Conservation (phyloP, 129 eudicot species). For the Ambrosia trifida region DNA sequence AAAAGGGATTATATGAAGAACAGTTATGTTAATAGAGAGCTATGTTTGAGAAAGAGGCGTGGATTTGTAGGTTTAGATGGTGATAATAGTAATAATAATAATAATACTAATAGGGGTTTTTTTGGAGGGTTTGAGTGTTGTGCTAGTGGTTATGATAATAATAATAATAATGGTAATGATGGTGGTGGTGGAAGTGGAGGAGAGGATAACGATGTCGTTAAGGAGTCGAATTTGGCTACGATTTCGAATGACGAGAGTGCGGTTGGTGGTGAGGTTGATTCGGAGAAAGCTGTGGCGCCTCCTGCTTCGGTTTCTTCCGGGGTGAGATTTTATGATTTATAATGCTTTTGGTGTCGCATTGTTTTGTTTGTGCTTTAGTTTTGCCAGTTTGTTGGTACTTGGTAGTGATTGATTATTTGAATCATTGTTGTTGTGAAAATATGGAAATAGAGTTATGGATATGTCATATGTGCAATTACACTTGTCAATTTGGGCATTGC, state of each 20-base stretch:
- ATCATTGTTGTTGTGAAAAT: not conserved
- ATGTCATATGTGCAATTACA: not conserved
- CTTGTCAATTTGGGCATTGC: not conserved
- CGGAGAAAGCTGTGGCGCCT: conserved; percentile 36
- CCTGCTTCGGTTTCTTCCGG: conserved; percentile 51
- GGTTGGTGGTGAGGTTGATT: conserved; percentile 35
- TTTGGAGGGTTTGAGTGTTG: conserved; percentile 43
- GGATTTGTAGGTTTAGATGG: conserved; percentile 26
- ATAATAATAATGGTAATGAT: conserved; percentile 12
- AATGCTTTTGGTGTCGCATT: not conserved
- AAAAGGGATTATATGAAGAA: conserved; percentile 13
- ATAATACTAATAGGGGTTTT: conserved; percentile 12
- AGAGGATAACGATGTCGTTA: conserved; percentile 44
- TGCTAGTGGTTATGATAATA: conserved; percentile 35
- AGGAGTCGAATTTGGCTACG: conserved; percentile 68
- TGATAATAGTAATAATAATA: conserved; percentile 16
- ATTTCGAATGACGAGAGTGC: conserved; percentile 36
- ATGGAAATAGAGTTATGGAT: not conserved
- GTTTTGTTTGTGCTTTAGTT: conserved; percentile 8
- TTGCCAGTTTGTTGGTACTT: not conserved
- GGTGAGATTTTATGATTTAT: conserved; percentile 43
- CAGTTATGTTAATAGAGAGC: conserved; percentile 39
- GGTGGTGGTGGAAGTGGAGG: conserved; percentile 33
- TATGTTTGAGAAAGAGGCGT: conserved; percentile 25
- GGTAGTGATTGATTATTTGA: not conserved